Evolutionary conservation across 1,284 basidiomycete genomes (phyloP), one percentile per base, ranked within the genome.

Genomic region (Trichosporon sp.): DNA sequence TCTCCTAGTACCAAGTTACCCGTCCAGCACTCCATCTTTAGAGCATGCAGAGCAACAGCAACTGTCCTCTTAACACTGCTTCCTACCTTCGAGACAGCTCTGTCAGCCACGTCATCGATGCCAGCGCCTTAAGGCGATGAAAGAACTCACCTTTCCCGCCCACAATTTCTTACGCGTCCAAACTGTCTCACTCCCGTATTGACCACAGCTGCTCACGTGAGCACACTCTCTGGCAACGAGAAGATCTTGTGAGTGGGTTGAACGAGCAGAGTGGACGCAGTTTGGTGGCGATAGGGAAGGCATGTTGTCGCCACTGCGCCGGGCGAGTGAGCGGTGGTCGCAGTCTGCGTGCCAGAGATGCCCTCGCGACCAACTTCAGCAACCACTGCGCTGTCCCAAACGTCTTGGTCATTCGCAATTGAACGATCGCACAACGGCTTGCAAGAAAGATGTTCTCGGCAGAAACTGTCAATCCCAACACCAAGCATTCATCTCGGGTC

Each of bases 1-100:
- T 54, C 51, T 54, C 51, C 51, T 26, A 54, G 51, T 19, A 54
- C 51, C 6, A 54, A 19, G 51, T 19, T 54, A 54, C 51, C 21
- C 43, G 43, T 46, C 43, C 43, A n/a, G 43, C 21, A 54, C 51
- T 54, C 19, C 51, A 54, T 19, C 8, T 16, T 26, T 19, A 4
- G 19, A 10, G 7, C 19, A 6, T 19, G 16, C 51, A 26, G 51
- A 26, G 51, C n/a, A 7, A n/a, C 43, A 46, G 43, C 7, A 3
- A 5, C 16, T n/a, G 43, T 14, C 19, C n/a, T 26, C 6, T 54
- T 26, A 26, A 26, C 51, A 8, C 21, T 26, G 6, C 51, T 21
- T 7, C 19, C n/a, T 12, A 3, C 19, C 16, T 6, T n/a, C 46
- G 2, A 19, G 8, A 46, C 19, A 1, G 19, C 19, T 19, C 4